phyloP scores from a whole-genome alignment of 177 flowering plant genomes.

The Vitis hybrid region DNA sequence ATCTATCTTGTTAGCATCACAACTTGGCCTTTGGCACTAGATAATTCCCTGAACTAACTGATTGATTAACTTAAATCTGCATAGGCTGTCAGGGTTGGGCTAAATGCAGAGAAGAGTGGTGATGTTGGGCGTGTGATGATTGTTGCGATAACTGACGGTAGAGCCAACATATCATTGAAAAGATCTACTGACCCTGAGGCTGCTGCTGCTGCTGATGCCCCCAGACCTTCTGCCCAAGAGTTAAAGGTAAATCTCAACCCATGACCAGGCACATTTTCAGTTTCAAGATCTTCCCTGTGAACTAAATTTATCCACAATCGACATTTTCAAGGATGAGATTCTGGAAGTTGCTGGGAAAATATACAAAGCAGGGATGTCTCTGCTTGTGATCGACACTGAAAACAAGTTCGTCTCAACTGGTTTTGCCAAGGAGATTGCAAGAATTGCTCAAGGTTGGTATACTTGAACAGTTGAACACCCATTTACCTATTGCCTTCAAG shows the following conservation, averaged over 20 bases:
- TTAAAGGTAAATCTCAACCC: slow-evolving; percentile 55
- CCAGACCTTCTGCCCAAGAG: slow-evolving; percentile 81
- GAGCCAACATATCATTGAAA: slow-evolving; percentile 92
- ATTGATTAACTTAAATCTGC: slow-evolving; percentile 3
- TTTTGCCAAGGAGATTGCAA: slow-evolving; percentile 93
- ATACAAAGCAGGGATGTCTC: slow-evolving; percentile 94
- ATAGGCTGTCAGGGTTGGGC: slow-evolving; percentile 94
- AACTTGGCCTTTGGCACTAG: neutral
- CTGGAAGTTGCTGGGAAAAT: slow-evolving; percentile 96
- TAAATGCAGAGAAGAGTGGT: slow-evolving; percentile 97
- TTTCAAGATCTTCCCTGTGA: neutral
- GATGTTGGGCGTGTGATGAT: slow-evolving; percentile 97
- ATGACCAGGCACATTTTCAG: too few species aligned
- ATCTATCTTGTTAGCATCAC: neutral
- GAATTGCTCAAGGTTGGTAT: slow-evolving; percentile 86
- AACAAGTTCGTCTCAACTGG: slow-evolving; percentile 97
- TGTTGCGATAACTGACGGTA: slow-evolving; percentile 94
- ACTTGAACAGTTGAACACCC: neutral
- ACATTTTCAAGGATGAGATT: slow-evolving; percentile 75
- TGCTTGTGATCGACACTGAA: slow-evolving; percentile 93
- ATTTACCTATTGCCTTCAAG: neutral
- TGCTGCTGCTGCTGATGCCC: slow-evolving; percentile 62
- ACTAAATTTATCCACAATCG: neutral
- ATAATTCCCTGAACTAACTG: neutral
- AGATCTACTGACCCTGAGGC: slow-evolving; percentile 87